phyloP scores from a whole-genome alignment of 2,329 filamentous ascomycete genomes.

The Aspergillus transmontanensis region DNA sequence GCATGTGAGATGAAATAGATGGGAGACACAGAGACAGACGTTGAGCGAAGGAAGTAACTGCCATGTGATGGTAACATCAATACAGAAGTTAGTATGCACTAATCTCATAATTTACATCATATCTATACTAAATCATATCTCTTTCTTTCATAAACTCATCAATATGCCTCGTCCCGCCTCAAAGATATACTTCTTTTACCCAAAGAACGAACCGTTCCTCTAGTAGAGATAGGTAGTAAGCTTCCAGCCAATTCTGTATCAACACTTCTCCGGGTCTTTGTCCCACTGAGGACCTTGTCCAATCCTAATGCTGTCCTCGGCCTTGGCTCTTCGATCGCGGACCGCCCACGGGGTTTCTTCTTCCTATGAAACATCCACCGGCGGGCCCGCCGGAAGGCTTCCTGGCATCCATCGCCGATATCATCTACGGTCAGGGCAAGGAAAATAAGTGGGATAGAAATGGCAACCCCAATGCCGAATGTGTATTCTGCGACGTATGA shows the following conservation, averaged over 20 bases:
- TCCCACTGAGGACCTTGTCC: conserved; percentile 30
- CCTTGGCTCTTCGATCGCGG: background rate
- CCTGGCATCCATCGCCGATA: conserved; percentile 35
- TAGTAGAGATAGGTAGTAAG: conserved; percentile 31
- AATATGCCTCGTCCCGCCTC: conserved; percentile 4
- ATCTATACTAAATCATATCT: background rate
- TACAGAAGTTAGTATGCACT: background rate
- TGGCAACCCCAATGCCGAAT: conserved; percentile 58
- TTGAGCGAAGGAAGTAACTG: background rate
- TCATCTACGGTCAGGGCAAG: conserved; percentile 51
- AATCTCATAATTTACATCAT: background rate
- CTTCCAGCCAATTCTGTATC: conserved; percentile 29
- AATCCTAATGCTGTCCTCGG: conserved; percentile 24
- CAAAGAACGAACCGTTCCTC: conserved; percentile 19
- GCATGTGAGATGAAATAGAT: background rate
- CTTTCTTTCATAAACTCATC: background rate
- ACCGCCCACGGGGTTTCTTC: conserved; percentile 5
- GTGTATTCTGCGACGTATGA: conserved; percentile 58
- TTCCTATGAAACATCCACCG: conserved; percentile 26
- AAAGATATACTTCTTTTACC: conserved; percentile 1
- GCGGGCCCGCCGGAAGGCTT: conserved; percentile 24
- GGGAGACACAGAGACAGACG: background rate
- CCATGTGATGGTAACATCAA: background rate
- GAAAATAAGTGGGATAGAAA: conserved; percentile 54
- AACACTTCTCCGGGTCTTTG: conserved; percentile 25